These are phyloP conservation scores for Leptodontidium sp. DNA, from an alignment of 2,329 filamentous ascomycete genomes.

Conservation along the genomic window DNA sequence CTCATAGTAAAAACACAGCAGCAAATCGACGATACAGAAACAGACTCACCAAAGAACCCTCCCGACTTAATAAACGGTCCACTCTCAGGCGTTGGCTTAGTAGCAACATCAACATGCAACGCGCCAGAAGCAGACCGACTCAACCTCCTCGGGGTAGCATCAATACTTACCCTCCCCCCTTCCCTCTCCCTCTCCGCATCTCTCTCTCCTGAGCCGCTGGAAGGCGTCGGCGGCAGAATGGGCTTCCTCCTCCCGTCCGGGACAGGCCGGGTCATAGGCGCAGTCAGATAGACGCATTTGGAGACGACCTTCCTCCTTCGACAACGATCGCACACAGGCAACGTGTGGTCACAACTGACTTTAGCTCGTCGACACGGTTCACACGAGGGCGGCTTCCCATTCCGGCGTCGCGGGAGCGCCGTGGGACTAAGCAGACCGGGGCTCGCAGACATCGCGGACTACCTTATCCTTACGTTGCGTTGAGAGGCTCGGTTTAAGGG, in stretches of 20 bases:
- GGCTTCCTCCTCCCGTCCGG: constrained; percentile 23
- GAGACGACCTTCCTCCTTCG: constrained; percentile 37
- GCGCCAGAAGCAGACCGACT: constrained; percentile 4
- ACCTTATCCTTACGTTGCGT: neutral
- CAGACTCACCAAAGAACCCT: constrained; percentile 32
- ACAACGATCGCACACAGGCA: constrained; percentile 42
- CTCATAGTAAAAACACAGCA: neutral
- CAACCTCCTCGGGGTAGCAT: constrained; percentile 1
- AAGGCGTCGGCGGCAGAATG: constrained; percentile 27
- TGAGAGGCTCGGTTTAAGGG: constrained; percentile 10
- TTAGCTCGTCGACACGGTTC: constrained; percentile 45
- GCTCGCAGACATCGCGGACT: constrained; percentile 14
- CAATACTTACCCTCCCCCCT: constrained; percentile 11
- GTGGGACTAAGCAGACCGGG: constrained; percentile 17
- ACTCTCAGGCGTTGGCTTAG: constrained; percentile 31
- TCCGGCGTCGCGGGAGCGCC: constrained; percentile 37
- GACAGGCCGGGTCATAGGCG: constrained; percentile 40
- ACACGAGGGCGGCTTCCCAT: constrained; percentile 43
- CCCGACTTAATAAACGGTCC: constrained; percentile 35
- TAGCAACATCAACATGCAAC: constrained; percentile 9
- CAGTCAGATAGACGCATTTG: constrained; percentile 42
- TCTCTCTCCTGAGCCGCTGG: constrained; percentile 16
- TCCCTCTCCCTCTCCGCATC: constrained; percentile 5
- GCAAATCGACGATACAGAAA: neutral
- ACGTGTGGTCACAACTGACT: constrained; percentile 42